Conservation (phyloP, 352 stramenopile species). For the Phytophthora foliorum region DNA sequence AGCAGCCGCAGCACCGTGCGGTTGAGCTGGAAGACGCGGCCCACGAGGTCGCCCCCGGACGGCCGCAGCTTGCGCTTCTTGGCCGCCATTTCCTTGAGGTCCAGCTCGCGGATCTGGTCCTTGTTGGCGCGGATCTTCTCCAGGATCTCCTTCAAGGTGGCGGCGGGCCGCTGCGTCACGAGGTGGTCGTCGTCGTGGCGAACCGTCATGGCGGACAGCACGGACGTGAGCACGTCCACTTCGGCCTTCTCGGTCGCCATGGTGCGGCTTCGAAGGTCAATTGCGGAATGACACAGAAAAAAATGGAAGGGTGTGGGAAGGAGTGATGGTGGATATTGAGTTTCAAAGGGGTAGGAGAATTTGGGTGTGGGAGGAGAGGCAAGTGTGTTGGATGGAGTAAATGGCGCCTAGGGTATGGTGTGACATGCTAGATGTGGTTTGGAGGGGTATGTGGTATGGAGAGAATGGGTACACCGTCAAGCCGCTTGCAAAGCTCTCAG, state of each 20-base stretch:
- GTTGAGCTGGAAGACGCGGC: constrained; percentile 63
- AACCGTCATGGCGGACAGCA: constrained; percentile 51
- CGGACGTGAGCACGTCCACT: constrained; percentile 42
- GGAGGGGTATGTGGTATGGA: neutral
- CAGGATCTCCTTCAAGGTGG: constrained; percentile 62
- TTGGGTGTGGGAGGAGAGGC: neutral
- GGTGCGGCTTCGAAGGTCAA: neutral
- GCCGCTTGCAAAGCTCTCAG: too few relatives aligned
- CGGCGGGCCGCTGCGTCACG: constrained; percentile 45
- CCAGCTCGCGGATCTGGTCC: constrained; percentile 60
- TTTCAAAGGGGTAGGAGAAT: neutral
- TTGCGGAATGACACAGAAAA: constrained; percentile 28
- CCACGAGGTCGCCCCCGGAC: constrained; percentile 52
- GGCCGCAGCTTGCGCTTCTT: constrained; percentile 53
- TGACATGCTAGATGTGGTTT: neutral
- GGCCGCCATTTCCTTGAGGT: constrained; percentile 64
- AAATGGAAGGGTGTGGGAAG: neutral
- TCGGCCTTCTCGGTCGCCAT: constrained; percentile 31
- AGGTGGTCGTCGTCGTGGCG: constrained; percentile 43
- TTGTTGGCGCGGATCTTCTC: constrained; percentile 67
- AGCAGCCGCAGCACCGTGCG: constrained; percentile 52
- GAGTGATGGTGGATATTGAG: constrained; percentile 15
- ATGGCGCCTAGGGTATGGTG: neutral
- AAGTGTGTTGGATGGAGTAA: neutral
- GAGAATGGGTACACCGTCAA: neutral